Conservation (phyloP, 164 flowering plant species). For the Santalum album region DNA sequence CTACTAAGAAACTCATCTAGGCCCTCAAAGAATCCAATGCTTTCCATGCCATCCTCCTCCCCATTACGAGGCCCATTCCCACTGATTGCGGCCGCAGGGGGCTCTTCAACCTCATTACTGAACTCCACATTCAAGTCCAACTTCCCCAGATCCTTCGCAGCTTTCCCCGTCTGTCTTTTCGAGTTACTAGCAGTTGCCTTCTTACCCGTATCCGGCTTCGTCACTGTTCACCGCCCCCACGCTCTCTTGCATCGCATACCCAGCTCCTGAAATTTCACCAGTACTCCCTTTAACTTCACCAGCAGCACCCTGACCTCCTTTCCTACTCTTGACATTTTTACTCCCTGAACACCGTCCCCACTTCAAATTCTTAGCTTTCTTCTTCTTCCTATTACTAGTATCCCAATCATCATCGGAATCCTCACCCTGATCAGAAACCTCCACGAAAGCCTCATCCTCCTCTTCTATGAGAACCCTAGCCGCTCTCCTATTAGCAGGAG, state of each 20-base stretch:
- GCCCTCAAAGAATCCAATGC: constrained; percentile 73
- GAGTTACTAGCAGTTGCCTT: constrained; percentile 15
- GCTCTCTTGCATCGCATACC: constrained; percentile 1
- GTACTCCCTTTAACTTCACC: constrained; percentile 9
- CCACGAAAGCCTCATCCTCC: constrained; percentile 21
- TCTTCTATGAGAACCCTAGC: constrained; percentile 14
- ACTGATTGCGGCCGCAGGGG: constrained; percentile 24
- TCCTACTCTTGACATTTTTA: constrained; percentile 12
- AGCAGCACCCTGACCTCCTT: constrained; percentile 11
- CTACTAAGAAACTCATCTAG: constrained; percentile 71
- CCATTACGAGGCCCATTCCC: constrained; percentile 25
- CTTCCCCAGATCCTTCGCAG: constrained; percentile 30
- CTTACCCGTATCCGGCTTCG: constrained; percentile 15
- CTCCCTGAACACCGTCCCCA: constrained; percentile 1
- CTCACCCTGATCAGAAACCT: constrained; percentile 20
- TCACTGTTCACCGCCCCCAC: neutral
- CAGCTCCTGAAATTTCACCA: neutral
- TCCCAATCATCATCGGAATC: constrained; percentile 29
- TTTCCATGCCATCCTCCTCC: constrained; percentile 51
- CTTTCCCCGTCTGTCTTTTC: constrained; percentile 17
- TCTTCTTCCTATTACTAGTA: constrained; percentile 8
- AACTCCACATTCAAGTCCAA: constrained; percentile 79
- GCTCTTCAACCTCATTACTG: constrained; percentile 54
- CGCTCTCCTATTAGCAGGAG: neutral
- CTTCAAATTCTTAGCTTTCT: constrained; percentile 14